phyloP scores from a whole-genome alignment of 2,329 filamentous ascomycete genomes.

The Cordyceps javanica region DNA sequence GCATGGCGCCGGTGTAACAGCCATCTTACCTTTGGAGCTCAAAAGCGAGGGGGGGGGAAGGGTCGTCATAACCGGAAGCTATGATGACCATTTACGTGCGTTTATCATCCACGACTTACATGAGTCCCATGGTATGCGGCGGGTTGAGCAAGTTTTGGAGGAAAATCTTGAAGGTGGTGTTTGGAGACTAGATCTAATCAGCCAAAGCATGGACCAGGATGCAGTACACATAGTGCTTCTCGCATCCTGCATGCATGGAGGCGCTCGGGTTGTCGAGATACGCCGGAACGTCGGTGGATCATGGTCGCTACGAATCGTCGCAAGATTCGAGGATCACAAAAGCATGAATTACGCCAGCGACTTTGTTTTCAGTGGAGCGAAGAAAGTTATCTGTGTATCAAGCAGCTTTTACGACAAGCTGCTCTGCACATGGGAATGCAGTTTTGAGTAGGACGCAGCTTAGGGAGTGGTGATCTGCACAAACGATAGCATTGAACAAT shows the following conservation, averaged over 20 bases:
- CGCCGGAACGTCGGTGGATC: constrained; percentile 27
- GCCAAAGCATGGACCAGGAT: constrained; percentile 21
- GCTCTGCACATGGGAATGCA: constrained; percentile 58
- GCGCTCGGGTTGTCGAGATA: constrained; percentile 58
- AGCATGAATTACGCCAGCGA: constrained; percentile 96
- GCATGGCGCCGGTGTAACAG: constrained; percentile 80
- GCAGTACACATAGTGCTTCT: constrained; percentile 46
- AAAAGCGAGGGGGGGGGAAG: constrained; percentile 36
- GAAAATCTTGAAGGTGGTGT: constrained; percentile 71
- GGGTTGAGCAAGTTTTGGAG: constrained; percentile 52
- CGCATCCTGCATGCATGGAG: constrained; percentile 92
- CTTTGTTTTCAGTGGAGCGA: constrained; percentile 39
- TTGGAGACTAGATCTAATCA: constrained; percentile 71
- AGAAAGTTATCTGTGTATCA: constrained; percentile 48
- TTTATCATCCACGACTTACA: constrained; percentile 43
- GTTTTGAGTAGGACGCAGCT: neutral
- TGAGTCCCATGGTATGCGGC: constrained; percentile 33
- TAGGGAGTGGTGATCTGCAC: neutral
- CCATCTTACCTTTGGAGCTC: constrained; percentile 65
- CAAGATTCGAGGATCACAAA: constrained; percentile 74
- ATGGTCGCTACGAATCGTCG: constrained; percentile 61
- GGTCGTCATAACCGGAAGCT: constrained; percentile 78
- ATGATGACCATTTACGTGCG: constrained; percentile 77
- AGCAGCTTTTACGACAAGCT: constrained; percentile 74
- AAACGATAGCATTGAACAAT: neutral